Conservation (phyloP, 148 eudicot species). For the Limonium bicolor region DNA sequence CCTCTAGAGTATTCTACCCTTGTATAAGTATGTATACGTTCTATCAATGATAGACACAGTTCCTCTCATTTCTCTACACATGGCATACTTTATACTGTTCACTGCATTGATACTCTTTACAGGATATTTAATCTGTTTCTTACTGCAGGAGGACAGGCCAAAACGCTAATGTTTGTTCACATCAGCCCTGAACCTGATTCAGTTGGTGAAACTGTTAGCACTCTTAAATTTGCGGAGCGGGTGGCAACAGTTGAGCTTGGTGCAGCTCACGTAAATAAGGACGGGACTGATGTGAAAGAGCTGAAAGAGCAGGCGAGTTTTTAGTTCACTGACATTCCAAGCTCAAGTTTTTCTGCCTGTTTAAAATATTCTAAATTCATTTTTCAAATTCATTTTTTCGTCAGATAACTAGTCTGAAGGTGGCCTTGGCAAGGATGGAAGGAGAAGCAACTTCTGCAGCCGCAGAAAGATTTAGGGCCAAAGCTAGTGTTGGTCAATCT, state of each 20-base stretch:
- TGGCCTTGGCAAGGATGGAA: constrained; percentile 71
- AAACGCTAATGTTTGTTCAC: constrained; percentile 99
- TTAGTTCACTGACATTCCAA: not conserved
- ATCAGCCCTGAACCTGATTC: constrained; percentile 93
- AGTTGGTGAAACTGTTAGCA: constrained; percentile 83
- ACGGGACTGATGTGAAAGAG: constrained; percentile 70
- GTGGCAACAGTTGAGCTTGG: constrained; percentile 98
- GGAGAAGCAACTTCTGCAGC: constrained; percentile 32
- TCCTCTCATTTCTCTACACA: too few species aligned
- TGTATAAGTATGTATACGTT: too few species aligned
- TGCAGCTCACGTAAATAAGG: constrained; percentile 85
- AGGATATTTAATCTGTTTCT: constrained; percentile 2
- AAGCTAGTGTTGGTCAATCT: constrained; percentile 31
- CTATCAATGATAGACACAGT: too few species aligned
- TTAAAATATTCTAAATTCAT: not conserved
- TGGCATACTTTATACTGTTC: too few species aligned
- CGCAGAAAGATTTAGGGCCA: constrained; percentile 26
- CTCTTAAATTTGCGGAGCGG: constrained; percentile 95
- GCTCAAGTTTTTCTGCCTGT: not conserved
- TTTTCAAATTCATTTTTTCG: constrained; percentile 4
- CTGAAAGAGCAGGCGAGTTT: constrained; percentile 75
- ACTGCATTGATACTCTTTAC: not conserved
- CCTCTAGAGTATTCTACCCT: too few species aligned
- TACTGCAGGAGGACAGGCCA: constrained; percentile 89
- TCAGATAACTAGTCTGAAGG: constrained; percentile 83